Base-by-base conservation (phyloP, 768 basidiomycete species). In the Hydnomerulius pinastri region DNA sequence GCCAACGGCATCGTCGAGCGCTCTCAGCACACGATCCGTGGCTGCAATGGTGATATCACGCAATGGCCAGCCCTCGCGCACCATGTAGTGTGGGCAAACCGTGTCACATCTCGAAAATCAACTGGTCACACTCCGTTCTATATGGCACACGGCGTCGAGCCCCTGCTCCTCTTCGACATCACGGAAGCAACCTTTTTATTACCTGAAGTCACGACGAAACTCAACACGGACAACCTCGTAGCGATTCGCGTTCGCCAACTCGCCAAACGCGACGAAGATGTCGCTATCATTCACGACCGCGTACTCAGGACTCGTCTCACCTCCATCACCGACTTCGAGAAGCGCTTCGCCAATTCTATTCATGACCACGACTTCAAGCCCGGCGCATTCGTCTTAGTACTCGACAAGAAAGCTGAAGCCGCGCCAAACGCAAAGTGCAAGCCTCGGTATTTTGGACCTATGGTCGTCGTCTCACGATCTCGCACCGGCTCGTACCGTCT, bases 171-270 rank as follows among this genome's bases (percentile, higher is more conserved):
- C 0, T 61, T 66, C 42, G 67, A 71, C 28, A 36, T 68, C 6
- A 35, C 56, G 0, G 70, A 73, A 39, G 37, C 48, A 0, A 71
- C 69, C 1, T 71, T 66, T 65, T 55, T 62, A 12, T 54, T 56
- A 0, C 55, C 66, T 0, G 59, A 67, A 15, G n/a, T n/a, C n/a
- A n/a, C n/a, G n/a, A n/a, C n/a, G n/a, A n/a, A n/a, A n/a, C n/a
- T n/a, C n/a, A n/a, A 58, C 2, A 60, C 62, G 2, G 58, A 62
- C 8, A 64, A 71, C 1, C 48, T 73, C 0, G 41, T 71, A 1
- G 63, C 61, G 0, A 32, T 70, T 0, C 54, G 65, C 0, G 48
- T 59, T 4, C 37, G 41, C 12, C 68, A 70, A 37, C 43, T 70
- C 0, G 28, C 37, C 1, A 54, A 57, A 20, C 51, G 57, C 0